Percentiles rank a stretch among this genome's conserved stretches.
Evolutionary conservation across 2,329 filamentous ascomycete genomes (phyloP).

Genomic region (Verruconis gallopava): DNA sequence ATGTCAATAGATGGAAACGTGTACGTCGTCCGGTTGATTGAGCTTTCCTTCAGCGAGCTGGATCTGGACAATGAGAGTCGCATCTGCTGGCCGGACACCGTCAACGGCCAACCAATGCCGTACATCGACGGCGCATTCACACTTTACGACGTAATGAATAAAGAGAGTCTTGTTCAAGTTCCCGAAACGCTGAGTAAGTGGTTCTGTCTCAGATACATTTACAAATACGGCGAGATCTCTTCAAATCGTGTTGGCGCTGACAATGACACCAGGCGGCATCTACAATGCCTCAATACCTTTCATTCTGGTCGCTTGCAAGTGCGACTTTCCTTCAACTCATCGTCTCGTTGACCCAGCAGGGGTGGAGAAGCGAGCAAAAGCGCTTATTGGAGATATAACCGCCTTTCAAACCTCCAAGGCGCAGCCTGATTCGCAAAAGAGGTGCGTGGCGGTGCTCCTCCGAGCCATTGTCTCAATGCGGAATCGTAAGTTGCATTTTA

Average conservation of each 20-base stretch:
- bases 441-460: slow-evolving; percentile 64
- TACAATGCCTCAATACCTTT: slow-evolving; percentile 61
- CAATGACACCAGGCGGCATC: slow-evolving; percentile 49
- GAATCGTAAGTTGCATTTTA: slow-evolving; percentile 8
- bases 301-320: slow-evolving; percentile 79
- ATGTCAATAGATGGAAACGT: slow-evolving; percentile 43
- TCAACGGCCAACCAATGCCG: slow-evolving; percentile 56
- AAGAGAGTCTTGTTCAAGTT: slow-evolving; percentile 59
- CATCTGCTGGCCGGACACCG: slow-evolving; percentile 43
- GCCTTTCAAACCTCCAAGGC: slow-evolving; percentile 61
- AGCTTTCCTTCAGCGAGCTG: slow-evolving; percentile 41
- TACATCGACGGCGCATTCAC: slow-evolving; percentile 72
- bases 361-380: slow-evolving; percentile 50
- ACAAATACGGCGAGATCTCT: neutral
- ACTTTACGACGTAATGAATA: slow-evolving; percentile 76
- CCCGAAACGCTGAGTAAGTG: slow-evolving; percentile 64
- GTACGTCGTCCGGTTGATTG: slow-evolving; percentile 45
- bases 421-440: slow-evolving; percentile 57
- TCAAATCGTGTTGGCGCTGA: neutral
- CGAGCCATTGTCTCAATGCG: slow-evolving; percentile 55
- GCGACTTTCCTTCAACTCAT: slow-evolving; percentile 59
- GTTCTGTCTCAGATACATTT: too few relatives aligned
- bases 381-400: slow-evolving; percentile 50
- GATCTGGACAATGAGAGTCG: slow-evolving; percentile 34
- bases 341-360: slow-evolving; percentile 58